Evolutionary conservation across 2,329 filamentous ascomycete genomes (phyloP).

Genomic region (Fusarium lyarnte): DNA sequence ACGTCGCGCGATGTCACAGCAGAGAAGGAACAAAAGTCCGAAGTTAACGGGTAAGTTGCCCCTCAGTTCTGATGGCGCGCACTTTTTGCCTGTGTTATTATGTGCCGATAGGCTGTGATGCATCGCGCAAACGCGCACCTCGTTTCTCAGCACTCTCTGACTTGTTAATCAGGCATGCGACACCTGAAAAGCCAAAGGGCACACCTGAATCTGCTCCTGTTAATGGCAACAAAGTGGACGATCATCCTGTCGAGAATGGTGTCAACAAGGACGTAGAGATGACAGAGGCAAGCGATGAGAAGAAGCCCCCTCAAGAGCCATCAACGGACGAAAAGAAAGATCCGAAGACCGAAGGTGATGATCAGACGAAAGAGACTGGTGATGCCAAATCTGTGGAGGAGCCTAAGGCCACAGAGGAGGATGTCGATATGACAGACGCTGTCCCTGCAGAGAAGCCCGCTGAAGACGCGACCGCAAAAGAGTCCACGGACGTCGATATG

Average conservation of each 20-base stretch:
- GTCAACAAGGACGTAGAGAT: slow-evolving; percentile 39
- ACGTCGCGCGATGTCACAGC: slow-evolving; percentile 53
- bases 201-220: slow-evolving; percentile 37
- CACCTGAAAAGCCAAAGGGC: slow-evolving; percentile 35
- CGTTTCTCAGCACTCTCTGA: slow-evolving; percentile 37
- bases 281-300: slow-evolving; percentile 24
- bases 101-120: slow-evolving; percentile 12
- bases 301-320: slow-evolving; percentile 11
- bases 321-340: slow-evolving; percentile 13
- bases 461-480: slow-evolving; percentile 5
- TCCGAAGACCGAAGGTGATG: slow-evolving; percentile 24
- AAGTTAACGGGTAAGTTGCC: slow-evolving; percentile 52
- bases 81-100: slow-evolving; percentile 17
- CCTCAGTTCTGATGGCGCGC: slow-evolving; percentile 4
- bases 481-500: slow-evolving; percentile 43
- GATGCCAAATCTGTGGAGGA: slow-evolving; percentile 9
- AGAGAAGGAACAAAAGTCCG: slow-evolving; percentile 47
- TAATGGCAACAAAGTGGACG: slow-evolving; percentile 42
- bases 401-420: slow-evolving; percentile 2
- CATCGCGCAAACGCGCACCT: neutral
- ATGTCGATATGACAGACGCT: slow-evolving; percentile 30
- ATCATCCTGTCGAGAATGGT: slow-evolving; percentile 39
- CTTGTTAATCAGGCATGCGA: slow-evolving; percentile 42
- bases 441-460: slow-evolving; percentile 5
- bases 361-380: slow-evolving; percentile 7